Evolutionary conservation across 768 basidiomycete genomes (phyloP).

Genomic region (Asterophora parasitica): DNA sequence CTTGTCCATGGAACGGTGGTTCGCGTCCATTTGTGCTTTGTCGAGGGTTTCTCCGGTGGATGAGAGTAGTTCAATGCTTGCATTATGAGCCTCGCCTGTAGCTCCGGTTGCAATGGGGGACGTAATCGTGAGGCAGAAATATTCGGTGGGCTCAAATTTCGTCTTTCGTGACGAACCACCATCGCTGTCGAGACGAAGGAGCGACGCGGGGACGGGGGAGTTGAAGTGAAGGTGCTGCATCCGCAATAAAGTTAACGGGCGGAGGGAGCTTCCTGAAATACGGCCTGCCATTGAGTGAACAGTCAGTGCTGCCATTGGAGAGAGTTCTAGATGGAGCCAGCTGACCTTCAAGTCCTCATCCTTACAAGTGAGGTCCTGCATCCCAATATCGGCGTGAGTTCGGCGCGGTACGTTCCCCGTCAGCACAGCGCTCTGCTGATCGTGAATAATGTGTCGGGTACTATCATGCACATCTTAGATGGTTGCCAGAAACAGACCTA

Average conservation of each 20-base stretch:
- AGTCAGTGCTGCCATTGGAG: no score
- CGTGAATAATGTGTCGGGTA: not conserved
- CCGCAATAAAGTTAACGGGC: slow-evolving; percentile 1
- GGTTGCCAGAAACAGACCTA: slow-evolving; percentile 1
- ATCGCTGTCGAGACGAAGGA: slow-evolving; percentile 10
- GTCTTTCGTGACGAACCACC: not conserved
- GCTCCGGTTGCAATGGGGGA: slow-evolving; percentile 13
- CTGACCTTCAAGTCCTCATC: no score
- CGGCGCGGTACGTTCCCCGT: not conserved
- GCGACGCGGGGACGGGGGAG: slow-evolving; percentile 12
- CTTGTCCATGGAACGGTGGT: not conserved
- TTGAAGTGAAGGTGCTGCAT: slow-evolving; percentile 6
- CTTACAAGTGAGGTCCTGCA: no score
- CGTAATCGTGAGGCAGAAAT: slow-evolving; percentile 12
- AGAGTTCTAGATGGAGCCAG: no score
- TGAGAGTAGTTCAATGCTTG: slow-evolving; percentile 4
- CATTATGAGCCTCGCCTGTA: slow-evolving; percentile 15
- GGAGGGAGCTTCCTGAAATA: not conserved
- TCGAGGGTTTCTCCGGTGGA: not conserved
- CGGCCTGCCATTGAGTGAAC: not conserved
- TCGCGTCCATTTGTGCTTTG: not conserved
- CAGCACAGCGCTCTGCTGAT: not conserved
- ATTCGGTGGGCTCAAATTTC: slow-evolving; percentile 4
- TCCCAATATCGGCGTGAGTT: no score
- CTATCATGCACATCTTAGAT: not conserved